Evolutionary conservation across 1,139 yeast genomes (phyloP).

Genomic region (Magnusiomyces paraingens): DNA sequence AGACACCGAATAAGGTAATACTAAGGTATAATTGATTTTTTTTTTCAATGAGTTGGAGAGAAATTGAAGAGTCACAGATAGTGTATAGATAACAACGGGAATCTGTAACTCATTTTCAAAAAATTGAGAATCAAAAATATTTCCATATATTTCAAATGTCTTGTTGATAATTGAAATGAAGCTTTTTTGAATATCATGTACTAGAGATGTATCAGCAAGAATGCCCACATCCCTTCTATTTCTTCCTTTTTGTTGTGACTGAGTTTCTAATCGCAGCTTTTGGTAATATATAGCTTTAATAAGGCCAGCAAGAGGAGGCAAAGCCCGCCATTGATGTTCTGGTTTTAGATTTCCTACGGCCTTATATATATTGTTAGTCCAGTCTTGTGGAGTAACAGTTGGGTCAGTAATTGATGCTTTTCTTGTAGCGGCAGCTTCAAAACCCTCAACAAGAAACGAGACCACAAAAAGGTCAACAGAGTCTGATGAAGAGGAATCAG

Average conservation of each 20-base stretch:
- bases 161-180: conserved; percentile 3
- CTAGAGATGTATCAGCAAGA: background rate
- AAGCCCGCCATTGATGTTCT: conserved; percentile 45
- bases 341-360: conserved; percentile 14
- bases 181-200: background rate
- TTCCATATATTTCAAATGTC: conserved; percentile 1
- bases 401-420: conserved; percentile 59
- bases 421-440: conserved; percentile 40
- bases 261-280: background rate
- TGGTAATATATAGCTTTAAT: conserved; percentile 31
- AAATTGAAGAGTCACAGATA: conserved; percentile 13
- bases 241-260: background rate
- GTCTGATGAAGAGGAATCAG: conserved; percentile 12
- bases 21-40: background rate
- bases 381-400: conserved; percentile 46
- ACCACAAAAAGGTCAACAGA: conserved; percentile 17
- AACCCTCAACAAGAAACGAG: conserved; percentile 31
- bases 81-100: conserved; percentile 8
- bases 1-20: conserved; percentile 11
- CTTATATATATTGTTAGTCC: conserved; percentile 42
- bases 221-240: background rate
- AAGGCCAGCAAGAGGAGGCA: conserved; percentile 54
- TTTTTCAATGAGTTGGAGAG: background rate
- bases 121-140: background rate
- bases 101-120: background rate